Evolutionary conservation across 2,329 filamentous ascomycete genomes (phyloP).

Genomic region (Penicillium occitanis): DNA sequence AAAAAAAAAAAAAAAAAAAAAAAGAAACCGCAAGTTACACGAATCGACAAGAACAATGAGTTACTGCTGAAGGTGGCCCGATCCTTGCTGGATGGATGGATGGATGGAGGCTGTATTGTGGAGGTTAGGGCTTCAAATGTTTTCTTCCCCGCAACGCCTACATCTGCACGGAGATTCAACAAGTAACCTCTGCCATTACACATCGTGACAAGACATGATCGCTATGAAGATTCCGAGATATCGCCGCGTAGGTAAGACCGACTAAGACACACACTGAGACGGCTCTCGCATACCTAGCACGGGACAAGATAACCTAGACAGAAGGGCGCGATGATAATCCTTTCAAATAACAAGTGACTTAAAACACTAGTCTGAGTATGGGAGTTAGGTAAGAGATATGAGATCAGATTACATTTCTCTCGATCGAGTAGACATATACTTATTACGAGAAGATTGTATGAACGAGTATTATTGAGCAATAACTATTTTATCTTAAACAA

Average conservation of each 20-base stretch:
- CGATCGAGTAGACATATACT: not conserved
- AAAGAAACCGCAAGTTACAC: not conserved
- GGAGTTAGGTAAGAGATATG: too few species aligned
- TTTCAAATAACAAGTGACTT: too few species aligned
- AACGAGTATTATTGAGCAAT: slow-evolving; percentile 15
- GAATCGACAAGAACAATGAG: not conserved
- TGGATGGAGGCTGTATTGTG: not conserved
- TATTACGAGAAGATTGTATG: not conserved
- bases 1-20: too few species aligned
- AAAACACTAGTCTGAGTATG: too few species aligned
- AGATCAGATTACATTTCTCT: too few species aligned
- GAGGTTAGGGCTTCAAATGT: not conserved
- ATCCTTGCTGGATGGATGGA: not conserved
- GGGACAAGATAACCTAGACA: not conserved
- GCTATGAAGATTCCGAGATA: not conserved
- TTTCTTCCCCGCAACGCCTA: not conserved
- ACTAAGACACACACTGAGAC: not conserved
- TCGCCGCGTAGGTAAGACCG: not conserved
- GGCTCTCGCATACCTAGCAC: not conserved
- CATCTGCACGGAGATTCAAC: not conserved
- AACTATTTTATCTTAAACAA: slow-evolving; percentile 9
- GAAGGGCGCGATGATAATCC: not conserved
- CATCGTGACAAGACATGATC: not conserved
- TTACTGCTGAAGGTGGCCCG: not conserved
- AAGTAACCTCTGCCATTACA: not conserved